These are phyloP conservation scores for Suillus decipiens DNA, from an alignment of 768 basidiomycete species.

Conservation along the genomic window DNA sequence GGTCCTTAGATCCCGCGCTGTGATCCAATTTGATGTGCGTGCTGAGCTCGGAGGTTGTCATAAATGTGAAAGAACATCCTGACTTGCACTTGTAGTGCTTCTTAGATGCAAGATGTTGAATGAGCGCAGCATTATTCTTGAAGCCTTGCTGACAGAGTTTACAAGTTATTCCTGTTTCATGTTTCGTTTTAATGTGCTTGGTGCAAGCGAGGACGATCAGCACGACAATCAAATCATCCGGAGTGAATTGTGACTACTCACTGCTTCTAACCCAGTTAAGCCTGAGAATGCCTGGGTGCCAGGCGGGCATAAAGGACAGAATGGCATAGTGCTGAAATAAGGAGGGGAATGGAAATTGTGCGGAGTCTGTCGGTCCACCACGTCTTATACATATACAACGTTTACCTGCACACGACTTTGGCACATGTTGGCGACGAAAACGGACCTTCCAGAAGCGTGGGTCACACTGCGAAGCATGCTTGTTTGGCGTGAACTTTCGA, in stretches of 20 bases:
- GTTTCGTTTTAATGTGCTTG: constrained; percentile 3
- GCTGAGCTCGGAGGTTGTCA: constrained; percentile 6
- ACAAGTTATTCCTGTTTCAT: neutral
- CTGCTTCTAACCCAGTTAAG: neutral
- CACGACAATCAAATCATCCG: neutral
- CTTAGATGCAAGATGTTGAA: constrained; percentile 10
- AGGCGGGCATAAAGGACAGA: constrained; percentile 6
- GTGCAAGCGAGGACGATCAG: neutral
- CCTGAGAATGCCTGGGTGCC: neutral
- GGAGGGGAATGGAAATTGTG: neutral
- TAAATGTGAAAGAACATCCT: constrained; percentile 5
- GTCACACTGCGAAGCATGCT: neutral
- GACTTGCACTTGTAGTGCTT: constrained; percentile 5
- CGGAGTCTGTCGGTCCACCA: neutral
- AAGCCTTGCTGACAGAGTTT: neutral
- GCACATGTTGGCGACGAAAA: constrained; percentile 6
- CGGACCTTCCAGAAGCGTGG: neutral
- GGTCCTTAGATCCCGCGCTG: neutral
- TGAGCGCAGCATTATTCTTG: neutral
- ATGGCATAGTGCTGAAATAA: constrained; percentile 3
- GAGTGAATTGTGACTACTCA: neutral
- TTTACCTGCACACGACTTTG: constrained; percentile 2
- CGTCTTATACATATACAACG: constrained; percentile 4
- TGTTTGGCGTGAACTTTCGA: neutral
- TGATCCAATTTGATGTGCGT: neutral